phyloP scores from a whole-genome alignment of 805 yeast species.

The Zygoascus tannicola region DNA sequence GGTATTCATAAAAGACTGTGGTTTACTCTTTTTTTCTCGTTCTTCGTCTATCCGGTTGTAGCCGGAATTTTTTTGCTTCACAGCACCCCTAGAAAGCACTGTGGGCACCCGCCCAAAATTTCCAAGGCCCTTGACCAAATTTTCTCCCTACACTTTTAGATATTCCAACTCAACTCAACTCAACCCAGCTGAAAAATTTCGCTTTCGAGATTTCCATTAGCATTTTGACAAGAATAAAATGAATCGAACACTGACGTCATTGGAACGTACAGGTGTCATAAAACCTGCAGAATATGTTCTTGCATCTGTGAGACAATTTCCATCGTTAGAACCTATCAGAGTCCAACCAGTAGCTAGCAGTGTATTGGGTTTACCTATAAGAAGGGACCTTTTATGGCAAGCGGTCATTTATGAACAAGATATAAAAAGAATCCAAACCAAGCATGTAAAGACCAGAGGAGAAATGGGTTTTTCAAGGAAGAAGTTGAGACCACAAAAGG shows the following conservation, averaged over 20 bases:
- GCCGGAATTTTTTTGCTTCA: too few relatives aligned
- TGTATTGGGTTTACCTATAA: conserved; percentile 63
- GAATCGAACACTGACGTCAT: conserved; percentile 5
- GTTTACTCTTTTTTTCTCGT: too few relatives aligned
- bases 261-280: conserved; percentile 2
- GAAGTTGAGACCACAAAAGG: conserved; percentile 84
- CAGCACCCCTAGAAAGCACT: too few relatives aligned
- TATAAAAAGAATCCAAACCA: conserved; percentile 78
- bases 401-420: conserved; percentile 92
- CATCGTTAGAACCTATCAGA: conserved; percentile 77
- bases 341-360: conserved; percentile 66
- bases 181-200: too few relatives aligned
- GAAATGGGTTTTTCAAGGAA: conserved; percentile 78
- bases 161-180: too few relatives aligned
- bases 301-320: conserved; percentile 73
- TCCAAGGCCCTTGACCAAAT: too few relatives aligned
- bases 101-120: too few relatives aligned
- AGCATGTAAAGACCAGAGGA: conserved; percentile 77
- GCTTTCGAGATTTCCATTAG: neutral
- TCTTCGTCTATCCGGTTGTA: too few relatives aligned
- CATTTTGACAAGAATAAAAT: conserved; percentile 5
- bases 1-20: too few relatives aligned
- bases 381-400: conserved; percentile 90
- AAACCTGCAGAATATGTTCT: conserved; percentile 60
- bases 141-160: too few relatives aligned